A percentile compares a stretch with the other conserved stretches of the same genome.
phyloP scores from a whole-genome alignment of 1,284 basidiomycete genomes.

The Sanguinoderma infundibulare region DNA sequence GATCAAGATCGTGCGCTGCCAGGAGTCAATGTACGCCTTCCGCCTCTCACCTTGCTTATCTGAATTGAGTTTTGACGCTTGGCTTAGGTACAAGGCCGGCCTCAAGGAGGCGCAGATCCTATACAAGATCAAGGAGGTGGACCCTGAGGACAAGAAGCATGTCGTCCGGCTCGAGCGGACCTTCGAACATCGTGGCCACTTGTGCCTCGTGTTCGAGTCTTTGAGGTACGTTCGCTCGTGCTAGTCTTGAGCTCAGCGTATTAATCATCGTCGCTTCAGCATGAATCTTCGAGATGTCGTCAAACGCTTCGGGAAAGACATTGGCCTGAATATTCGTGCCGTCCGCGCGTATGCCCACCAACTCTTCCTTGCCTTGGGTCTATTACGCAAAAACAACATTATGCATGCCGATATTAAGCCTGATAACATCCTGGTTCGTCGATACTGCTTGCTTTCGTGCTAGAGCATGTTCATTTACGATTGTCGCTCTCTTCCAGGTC shows the following conservation, averaged over 20 bases:
- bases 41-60: not conserved
- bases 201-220: slow-evolving; percentile 96
- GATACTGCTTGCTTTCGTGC: not conserved
- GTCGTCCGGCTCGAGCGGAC: slow-evolving; percentile 89
- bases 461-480: slow-evolving; percentile 1
- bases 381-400: slow-evolving; percentile 88
- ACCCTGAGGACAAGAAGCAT: slow-evolving; percentile 97
- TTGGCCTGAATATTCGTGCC: slow-evolving; percentile 94
- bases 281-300: slow-evolving; percentile 99
- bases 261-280: slow-evolving; percentile 44
- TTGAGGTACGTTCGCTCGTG: slow-evolving; percentile 64
- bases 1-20: slow-evolving; percentile 95
- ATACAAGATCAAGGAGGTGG: slow-evolving; percentile 84
- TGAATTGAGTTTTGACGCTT: not conserved
- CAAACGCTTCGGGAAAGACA: slow-evolving; percentile 98
- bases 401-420: slow-evolving; percentile 99
- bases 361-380: slow-evolving; percentile 86
- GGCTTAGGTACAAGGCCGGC: slow-evolving; percentile 88
- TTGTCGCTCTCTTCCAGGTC: slow-evolving; percentile 58
- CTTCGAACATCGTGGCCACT: slow-evolving; percentile 96
- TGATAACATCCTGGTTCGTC: slow-evolving; percentile 88
- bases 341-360: slow-evolving; percentile 99
- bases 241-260: not conserved
- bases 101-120: slow-evolving; percentile 92
- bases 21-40: slow-evolving; percentile 90